phyloP scores from a whole-genome alignment of 2,329 filamentous ascomycete species.

The Arthrobotrys megalospora region DNA sequence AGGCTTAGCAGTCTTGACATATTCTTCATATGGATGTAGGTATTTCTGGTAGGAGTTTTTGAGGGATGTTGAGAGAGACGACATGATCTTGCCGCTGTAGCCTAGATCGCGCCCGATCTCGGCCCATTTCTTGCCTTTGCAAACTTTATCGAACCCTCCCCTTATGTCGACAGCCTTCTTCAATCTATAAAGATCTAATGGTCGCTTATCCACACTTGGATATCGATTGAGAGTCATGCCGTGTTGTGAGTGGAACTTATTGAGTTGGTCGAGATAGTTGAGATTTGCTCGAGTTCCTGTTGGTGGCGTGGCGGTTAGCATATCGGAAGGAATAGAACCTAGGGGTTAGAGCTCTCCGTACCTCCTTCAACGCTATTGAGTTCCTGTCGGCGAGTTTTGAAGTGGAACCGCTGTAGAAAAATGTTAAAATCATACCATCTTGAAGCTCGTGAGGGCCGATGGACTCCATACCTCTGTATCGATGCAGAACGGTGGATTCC shows the following conservation, averaged over 20 bases:
- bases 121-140: slow-evolving; percentile 98
- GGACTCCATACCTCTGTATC: slow-evolving; percentile 85
- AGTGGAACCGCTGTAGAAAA: slow-evolving; percentile 85
- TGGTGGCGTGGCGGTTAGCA: slow-evolving; percentile 14
- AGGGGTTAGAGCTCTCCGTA: slow-evolving; percentile 66
- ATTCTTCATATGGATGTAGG: slow-evolving; percentile 97
- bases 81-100: slow-evolving; percentile 99
- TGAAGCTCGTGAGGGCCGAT: not conserved
- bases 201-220: slow-evolving; percentile 97
- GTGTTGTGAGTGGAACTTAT: slow-evolving; percentile 97
- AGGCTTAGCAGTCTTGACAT: slow-evolving; percentile 89
- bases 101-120: slow-evolving; percentile 96
- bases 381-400: slow-evolving; percentile 94
- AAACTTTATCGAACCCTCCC: slow-evolving; percentile 95
- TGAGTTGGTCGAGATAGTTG: slow-evolving; percentile 93
- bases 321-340: not conserved
- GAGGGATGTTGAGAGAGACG: slow-evolving; percentile 93
- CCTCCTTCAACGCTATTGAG: slow-evolving; percentile 98
- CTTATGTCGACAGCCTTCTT: slow-evolving; percentile 97
- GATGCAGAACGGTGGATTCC: slow-evolving; percentile 96
- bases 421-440: slow-evolving; percentile 8
- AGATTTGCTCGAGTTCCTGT: slow-evolving; percentile 93
- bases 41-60: slow-evolving; percentile 99
- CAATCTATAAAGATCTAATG: slow-evolving; percentile 92
- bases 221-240: slow-evolving; percentile 94